phyloP scores from a whole-genome alignment of 1,284 basidiomycete species.

The Irpex lacteus region DNA sequence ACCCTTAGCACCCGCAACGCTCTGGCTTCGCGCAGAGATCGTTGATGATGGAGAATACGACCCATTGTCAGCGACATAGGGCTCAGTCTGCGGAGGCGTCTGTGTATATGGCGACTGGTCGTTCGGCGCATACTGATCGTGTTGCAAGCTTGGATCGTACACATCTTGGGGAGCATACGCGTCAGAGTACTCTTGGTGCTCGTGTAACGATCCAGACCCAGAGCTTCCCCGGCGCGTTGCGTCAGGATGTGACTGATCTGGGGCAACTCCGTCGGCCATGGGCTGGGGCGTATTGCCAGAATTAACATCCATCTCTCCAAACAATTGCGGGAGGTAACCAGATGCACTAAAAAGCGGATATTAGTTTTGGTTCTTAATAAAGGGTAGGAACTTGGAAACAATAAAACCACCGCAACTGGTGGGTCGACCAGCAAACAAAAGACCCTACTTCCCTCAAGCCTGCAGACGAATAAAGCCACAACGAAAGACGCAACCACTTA shows the following conservation, averaged over 20 bases:
- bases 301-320: conserved; percentile 6
- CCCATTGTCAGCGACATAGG: not conserved
- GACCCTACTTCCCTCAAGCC: not conserved
- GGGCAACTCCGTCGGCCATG: not conserved
- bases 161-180: not conserved
- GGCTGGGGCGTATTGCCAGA: conserved; percentile 6
- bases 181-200: not conserved
- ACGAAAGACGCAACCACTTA: conserved; percentile 5
- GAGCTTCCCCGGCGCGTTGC: not conserved
- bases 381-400: not conserved
- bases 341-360: conserved; percentile 2
- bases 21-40: not conserved
- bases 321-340: conserved; percentile 2
- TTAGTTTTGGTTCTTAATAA: not conserved
- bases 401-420: not conserved
- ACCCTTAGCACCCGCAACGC: not conserved
- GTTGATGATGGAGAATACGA: not conserved
- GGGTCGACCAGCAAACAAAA: not conserved
- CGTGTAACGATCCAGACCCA: not conserved
- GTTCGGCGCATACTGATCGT: not conserved
- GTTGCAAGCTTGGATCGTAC: not conserved
- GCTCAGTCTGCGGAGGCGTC: not conserved
- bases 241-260: not conserved
- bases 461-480: not conserved
- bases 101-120: conserved; percentile 3